phyloP scores from a whole-genome alignment of 1,284 basidiomycete species.

The Cryptococcus floricola region DNA sequence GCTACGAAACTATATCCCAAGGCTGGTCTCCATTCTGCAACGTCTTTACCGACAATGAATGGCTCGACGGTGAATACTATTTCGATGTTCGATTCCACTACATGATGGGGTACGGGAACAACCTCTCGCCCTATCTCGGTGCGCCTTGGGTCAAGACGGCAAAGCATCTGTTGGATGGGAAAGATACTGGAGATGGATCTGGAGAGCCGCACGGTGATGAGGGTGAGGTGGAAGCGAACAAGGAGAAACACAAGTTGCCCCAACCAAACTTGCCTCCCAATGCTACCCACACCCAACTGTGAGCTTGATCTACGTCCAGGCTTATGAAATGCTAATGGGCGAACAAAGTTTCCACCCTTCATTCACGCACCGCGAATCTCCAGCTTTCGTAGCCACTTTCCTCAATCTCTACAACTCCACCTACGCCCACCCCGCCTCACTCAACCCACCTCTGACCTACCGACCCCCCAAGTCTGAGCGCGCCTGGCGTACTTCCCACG shows the following conservation, averaged over 20 bases:
- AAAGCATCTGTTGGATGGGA: conserved; percentile 42
- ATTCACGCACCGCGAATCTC: conserved; percentile 52
- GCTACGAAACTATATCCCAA: conserved; percentile 49
- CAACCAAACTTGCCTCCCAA: conserved; percentile 42
- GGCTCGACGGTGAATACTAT: conserved; percentile 48
- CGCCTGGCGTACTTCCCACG: conserved; percentile 48
- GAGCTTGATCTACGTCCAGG: conserved; percentile 6
- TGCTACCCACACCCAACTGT: conserved; percentile 44
- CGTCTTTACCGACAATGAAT: conserved; percentile 47
- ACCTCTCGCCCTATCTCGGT: conserved; percentile 48
- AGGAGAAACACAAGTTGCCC: conserved; percentile 24
- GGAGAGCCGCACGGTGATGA: background rate
- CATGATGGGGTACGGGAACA: conserved; percentile 48
- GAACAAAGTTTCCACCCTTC: conserved; percentile 43
- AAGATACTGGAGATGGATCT: conserved; percentile 26
- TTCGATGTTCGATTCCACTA: conserved; percentile 48
- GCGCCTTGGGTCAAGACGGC: conserved; percentile 49
- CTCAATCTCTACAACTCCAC: conserved; percentile 50
- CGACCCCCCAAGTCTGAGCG: conserved; percentile 17
- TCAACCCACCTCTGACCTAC: conserved; percentile 36
- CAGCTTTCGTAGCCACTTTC: conserved; percentile 49
- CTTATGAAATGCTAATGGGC: background rate
- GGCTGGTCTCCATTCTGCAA: conserved; percentile 46
- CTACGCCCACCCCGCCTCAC: conserved; percentile 27
- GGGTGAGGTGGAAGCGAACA: conserved; percentile 3